Conservation (phyloP, 768 basidiomycete genomes). For the Lactarius sp. region DNA sequence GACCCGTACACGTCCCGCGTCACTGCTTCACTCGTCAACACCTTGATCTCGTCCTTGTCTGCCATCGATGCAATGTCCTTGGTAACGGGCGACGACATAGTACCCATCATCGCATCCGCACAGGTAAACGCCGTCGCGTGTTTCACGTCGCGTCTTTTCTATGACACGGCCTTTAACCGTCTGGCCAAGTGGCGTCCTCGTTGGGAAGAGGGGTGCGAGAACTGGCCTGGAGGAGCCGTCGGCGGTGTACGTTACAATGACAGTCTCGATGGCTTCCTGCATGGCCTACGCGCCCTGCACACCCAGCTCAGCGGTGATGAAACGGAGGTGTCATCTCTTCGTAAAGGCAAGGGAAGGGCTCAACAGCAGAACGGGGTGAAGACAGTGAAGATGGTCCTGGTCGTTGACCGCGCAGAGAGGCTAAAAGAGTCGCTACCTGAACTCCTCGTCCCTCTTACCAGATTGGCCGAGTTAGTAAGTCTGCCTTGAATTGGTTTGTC, state of each 20-base stretch:
- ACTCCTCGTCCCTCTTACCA: constrained; percentile 62
- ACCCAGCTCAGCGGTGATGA: constrained; percentile 15
- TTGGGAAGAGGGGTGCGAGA: constrained; percentile 58
- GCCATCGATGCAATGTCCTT: constrained; percentile 8
- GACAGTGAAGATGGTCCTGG: constrained; percentile 47
- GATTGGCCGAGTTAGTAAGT: constrained; percentile 66
- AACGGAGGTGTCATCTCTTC: neutral
- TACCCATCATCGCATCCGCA: constrained; percentile 38
- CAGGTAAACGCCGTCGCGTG: constrained; percentile 53
- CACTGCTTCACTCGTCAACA: constrained; percentile 41
- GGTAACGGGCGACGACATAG: constrained; percentile 1
- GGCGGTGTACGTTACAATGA: constrained; percentile 52
- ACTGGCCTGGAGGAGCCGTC: constrained; percentile 44
- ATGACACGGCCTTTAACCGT: constrained; percentile 58
- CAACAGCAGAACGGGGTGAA: constrained; percentile 35
- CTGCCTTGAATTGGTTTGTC: constrained; percentile 2
- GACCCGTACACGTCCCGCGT: constrained; percentile 49
- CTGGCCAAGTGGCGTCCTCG: constrained; percentile 50
- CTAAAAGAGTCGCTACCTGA: constrained; percentile 59
- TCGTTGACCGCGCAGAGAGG: constrained; percentile 64
- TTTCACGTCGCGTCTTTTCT: constrained; percentile 59
- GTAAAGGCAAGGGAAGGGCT: constrained; percentile 17
- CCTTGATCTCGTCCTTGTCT: constrained; percentile 33
- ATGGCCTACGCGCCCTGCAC: constrained; percentile 49
- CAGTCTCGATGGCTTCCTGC: constrained; percentile 63